Base-by-base conservation (phyloP, 768 basidiomycete genomes). In the Rhodotorula taiwanensis region DNA sequence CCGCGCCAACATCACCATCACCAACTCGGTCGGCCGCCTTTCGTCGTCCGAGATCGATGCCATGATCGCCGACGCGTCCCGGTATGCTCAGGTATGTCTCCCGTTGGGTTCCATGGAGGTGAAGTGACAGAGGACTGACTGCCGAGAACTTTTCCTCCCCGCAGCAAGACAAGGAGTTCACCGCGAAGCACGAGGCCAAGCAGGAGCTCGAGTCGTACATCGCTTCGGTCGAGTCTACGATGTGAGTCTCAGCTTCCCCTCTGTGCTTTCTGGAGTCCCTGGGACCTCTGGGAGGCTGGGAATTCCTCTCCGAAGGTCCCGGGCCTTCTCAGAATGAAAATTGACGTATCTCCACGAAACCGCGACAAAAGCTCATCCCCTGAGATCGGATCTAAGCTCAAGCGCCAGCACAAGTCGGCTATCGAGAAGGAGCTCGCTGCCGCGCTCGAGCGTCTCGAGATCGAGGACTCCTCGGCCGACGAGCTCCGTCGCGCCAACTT, bases 11-110 rank as follows among this genome's bases (percentile, higher is more conserved):
- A 60, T 71, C 67, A 72, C 39, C 34, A 64, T 97, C 78, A 92
- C 91, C 79, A 99, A 97, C 84, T 98, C 93, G 62, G 95, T 98
- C 75, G 95, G 95, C 71, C 93, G 95, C 79, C 84, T 99, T 72
- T 95, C 94, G 52, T 84, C 87, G 56, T 89, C 86, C 72, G 95
- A 99, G 83, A 99, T 99, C 69, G 93, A 97, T 75, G 93, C 98
- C 80, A 98, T 98, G 95, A 95, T 98, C 82, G 92, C 93, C 21
- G 45, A 23, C 30, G 21, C n/a, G 3, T 25, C 14, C 34, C 5
- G 13, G 21, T 2, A 8, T 36, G 7, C n/a, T 52, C 9, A n/a
- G n/a, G n/a, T n/a, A n/a, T n/a, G 8, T 25, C 36, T 39, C 9
- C 36, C 16, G 9, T 39, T 39, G 36, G 10, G 10, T 39, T 39